Evolutionary conservation across 2,329 filamentous ascomycete genomes (phyloP).

Genomic region (Aspergillus candidus): DNA sequence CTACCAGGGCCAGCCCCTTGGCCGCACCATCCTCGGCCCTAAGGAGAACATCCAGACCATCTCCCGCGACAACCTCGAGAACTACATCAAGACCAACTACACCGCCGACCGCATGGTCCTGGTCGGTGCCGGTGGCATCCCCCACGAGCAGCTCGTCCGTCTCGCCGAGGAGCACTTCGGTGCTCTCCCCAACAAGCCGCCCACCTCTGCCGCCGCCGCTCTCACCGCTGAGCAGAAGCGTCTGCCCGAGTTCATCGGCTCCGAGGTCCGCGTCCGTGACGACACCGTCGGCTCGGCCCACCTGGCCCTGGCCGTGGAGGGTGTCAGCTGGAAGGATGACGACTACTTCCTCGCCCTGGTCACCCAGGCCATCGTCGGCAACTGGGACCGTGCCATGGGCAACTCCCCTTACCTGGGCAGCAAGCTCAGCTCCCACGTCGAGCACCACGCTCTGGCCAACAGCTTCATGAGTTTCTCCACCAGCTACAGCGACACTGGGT

Average conservation of each 20-base stretch:
- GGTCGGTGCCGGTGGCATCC: slow-evolving; percentile 87
- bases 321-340: slow-evolving; percentile 98
- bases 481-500: slow-evolving; percentile 99
- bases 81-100: slow-evolving; percentile 99
- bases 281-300: slow-evolving; percentile 94
- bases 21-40: slow-evolving; percentile 94
- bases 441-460: slow-evolving; percentile 93
- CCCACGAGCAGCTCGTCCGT: slow-evolving; percentile 88
- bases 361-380: slow-evolving; percentile 96
- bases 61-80: slow-evolving; percentile 78
- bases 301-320: slow-evolving; percentile 97
- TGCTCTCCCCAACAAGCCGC: slow-evolving; percentile 66
- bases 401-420: slow-evolving; percentile 95
- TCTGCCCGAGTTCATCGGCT: slow-evolving; percentile 92
- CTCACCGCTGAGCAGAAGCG: slow-evolving; percentile 70
- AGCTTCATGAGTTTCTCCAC: slow-evolving; percentile 99
- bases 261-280: slow-evolving; percentile 90
- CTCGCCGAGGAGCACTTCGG: slow-evolving; percentile 96
- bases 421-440: slow-evolving; percentile 92
- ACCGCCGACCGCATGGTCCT: slow-evolving; percentile 99
- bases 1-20: slow-evolving; percentile 91
- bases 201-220: slow-evolving; percentile 65
- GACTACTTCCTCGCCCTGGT: slow-evolving; percentile 99
- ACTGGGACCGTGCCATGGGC: slow-evolving; percentile 99
- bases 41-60: slow-evolving; percentile 98